Conservation (phyloP, 2,329 filamentous ascomycete species). For the Fusarium sp. region DNA sequence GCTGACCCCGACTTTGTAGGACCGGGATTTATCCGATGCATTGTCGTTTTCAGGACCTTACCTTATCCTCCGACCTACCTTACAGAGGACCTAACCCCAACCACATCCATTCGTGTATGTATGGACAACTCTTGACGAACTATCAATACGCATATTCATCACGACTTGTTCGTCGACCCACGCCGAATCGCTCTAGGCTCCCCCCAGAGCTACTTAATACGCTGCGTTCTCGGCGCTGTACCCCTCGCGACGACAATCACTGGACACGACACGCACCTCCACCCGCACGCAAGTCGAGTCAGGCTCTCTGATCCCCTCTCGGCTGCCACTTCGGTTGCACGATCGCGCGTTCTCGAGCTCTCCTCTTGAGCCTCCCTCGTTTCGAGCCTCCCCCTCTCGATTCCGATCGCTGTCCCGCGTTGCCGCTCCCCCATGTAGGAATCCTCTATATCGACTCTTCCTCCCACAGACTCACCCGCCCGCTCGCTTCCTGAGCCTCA, state of each 20-base stretch:
- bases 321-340: constrained; percentile 27
- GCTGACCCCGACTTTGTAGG: constrained; percentile 29
- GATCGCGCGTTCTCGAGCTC: constrained; percentile 35
- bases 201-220: constrained; percentile 38
- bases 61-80: constrained; percentile 44
- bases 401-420: constrained; percentile 24
- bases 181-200: constrained; percentile 38
- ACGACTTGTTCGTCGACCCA: constrained; percentile 33
- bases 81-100: constrained; percentile 34
- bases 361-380: constrained; percentile 1
- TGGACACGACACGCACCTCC: constrained; percentile 42
- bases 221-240: constrained; percentile 38
- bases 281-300: constrained; percentile 37
- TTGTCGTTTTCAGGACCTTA: constrained; percentile 47
- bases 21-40: constrained; percentile 45
- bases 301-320: constrained; percentile 34
- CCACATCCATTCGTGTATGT: constrained; percentile 38
- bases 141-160: constrained; percentile 43
- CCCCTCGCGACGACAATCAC: constrained; percentile 30
- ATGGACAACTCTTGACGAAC: constrained; percentile 41
- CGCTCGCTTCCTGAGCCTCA: constrained; percentile 45
- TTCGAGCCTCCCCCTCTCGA: constrained; percentile 16
- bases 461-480: constrained; percentile 42
- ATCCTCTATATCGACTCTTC: constrained; percentile 38
- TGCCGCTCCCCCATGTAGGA: constrained; percentile 49